Conservation (phyloP, 2,329 filamentous ascomycete genomes). For the Trichoderma atroviride region DNA sequence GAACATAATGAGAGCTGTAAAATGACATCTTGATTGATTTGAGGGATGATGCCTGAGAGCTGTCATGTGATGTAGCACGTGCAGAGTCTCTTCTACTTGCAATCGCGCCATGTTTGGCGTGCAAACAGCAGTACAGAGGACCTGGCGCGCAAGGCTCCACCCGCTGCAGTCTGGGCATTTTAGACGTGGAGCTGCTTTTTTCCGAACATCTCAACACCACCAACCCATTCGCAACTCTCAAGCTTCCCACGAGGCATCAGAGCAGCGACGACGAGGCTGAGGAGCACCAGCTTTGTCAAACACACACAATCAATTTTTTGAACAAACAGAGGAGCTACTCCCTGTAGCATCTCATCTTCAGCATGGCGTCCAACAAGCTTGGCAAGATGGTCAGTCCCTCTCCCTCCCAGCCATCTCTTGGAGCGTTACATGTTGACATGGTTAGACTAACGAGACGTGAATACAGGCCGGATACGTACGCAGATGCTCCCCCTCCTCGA, state of each 20-base stretch:
- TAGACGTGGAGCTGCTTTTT: slow-evolving; percentile 24
- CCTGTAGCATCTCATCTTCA: slow-evolving; percentile 22
- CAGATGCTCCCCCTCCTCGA: slow-evolving; percentile 38
- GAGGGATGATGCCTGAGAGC: background rate
- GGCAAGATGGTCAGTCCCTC: slow-evolving; percentile 86
- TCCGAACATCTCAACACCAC: slow-evolving; percentile 11
- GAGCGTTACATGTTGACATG: slow-evolving; percentile 53
- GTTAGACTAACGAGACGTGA: slow-evolving; percentile 57
- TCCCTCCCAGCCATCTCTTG: slow-evolving; percentile 40
- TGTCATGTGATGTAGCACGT: slow-evolving; percentile 3
- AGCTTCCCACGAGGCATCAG: slow-evolving; percentile 22
- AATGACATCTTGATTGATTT: background rate
- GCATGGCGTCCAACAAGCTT: slow-evolving; percentile 69
- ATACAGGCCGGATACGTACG: slow-evolving; percentile 70
- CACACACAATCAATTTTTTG: slow-evolving; percentile 21
- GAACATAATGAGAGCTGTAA: background rate
- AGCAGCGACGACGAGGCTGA: slow-evolving; percentile 26
- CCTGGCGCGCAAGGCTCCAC: background rate
- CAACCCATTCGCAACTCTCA: slow-evolving; percentile 23
- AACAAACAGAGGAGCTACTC: slow-evolving; percentile 22
- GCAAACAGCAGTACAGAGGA: background rate
- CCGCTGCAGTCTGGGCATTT: background rate
- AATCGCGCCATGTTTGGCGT: rapidly evolving
- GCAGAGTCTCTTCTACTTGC: background rate
- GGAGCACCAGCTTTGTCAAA: slow-evolving; percentile 1